A percentile compares a stretch with the other conserved stretches of the same genome.
Evolutionary conservation across 352 stramenopile species (phyloP).

Genomic region (Blastocystis sp.): DNA sequence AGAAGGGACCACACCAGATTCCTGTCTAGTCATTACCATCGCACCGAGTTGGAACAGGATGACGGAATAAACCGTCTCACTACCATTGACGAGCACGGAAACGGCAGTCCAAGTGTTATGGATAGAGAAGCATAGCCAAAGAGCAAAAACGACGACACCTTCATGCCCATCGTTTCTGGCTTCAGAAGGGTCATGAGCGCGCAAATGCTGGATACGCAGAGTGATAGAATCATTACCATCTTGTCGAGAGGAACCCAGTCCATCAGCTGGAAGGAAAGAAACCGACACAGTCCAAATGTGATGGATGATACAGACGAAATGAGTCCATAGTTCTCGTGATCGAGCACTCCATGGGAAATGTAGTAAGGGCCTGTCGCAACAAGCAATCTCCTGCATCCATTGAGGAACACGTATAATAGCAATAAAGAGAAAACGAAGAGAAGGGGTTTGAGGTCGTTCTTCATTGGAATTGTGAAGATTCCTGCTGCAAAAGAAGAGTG

Average conservation of each 20-base stretch:
- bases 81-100: slow-evolving; percentile 39
- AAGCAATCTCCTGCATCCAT: slow-evolving; percentile 22
- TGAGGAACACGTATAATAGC: slow-evolving; percentile 27
- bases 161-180: neutral
- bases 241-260: slow-evolving; percentile 33
- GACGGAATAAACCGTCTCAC: slow-evolving; percentile 9
- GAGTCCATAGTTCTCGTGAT: slow-evolving; percentile 22
- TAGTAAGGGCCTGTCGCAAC: neutral
- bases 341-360: neutral
- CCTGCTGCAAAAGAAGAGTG: no score
- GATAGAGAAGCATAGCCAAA: neutral
- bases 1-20: slow-evolving; percentile 32
- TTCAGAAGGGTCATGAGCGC: neutral
- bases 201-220: neutral
- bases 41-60: neutral
- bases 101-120: slow-evolving; percentile 8
- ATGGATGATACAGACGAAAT: slow-evolving; percentile 32
- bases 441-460: no score
- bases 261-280: slow-evolving; percentile 10
- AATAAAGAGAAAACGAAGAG: slow-evolving; percentile 1
- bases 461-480: no score
- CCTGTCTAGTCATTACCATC: neutral
- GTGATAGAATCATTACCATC: neutral
- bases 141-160: neutral
- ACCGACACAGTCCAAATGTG: slow-evolving; percentile 20